Evolutionary conservation across 805 yeast species (phyloP).

Genomic region (Kodamaea restingae): DNA sequence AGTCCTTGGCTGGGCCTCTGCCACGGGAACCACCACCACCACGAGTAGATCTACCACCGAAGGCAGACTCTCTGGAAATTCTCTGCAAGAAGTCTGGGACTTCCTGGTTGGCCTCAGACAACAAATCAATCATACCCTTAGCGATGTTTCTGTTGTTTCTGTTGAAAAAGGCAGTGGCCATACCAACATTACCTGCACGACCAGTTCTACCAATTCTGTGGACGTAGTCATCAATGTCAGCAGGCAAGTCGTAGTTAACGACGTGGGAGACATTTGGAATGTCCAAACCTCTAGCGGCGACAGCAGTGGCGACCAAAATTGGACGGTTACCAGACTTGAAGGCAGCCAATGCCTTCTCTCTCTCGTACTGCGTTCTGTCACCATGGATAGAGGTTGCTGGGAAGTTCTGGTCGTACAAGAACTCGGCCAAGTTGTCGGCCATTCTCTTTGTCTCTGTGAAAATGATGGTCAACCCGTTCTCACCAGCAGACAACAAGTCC

Average conservation of each 20-base stretch:
- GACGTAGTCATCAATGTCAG: conserved; percentile 96
- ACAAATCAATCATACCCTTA: conserved; percentile 80
- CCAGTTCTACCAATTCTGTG: conserved; percentile 99
- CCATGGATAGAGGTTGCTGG: conserved; percentile 99
- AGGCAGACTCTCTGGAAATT: conserved; percentile 70
- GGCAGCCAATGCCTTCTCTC: conserved; percentile 94
- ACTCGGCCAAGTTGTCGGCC: conserved; percentile 95
- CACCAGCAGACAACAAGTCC: conserved; percentile 72
- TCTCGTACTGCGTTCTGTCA: conserved; percentile 96
- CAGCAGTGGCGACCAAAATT: conserved; percentile 97
- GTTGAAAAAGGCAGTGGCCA: conserved; percentile 97
- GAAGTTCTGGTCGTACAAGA: conserved; percentile 80
- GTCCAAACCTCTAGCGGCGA: conserved; percentile 99
- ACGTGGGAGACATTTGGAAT: conserved; percentile 98
- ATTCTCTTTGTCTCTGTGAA: conserved; percentile 98
- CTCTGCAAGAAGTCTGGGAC: conserved; percentile 84
- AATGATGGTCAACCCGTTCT: conserved; percentile 82
- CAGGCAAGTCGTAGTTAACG: conserved; percentile 94
- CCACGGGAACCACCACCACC: conserved; percentile 40
- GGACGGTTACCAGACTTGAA: conserved; percentile 92
- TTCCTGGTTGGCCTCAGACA: conserved; percentile 96
- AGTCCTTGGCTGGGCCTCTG: conserved; percentile 53
- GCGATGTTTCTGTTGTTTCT: conserved; percentile 88
- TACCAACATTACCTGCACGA: conserved; percentile 99
- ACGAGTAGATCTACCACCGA: conserved; percentile 39